Conservation (phyloP, 352 stramenopile genomes). For the Phytopythium mirpurense region DNA sequence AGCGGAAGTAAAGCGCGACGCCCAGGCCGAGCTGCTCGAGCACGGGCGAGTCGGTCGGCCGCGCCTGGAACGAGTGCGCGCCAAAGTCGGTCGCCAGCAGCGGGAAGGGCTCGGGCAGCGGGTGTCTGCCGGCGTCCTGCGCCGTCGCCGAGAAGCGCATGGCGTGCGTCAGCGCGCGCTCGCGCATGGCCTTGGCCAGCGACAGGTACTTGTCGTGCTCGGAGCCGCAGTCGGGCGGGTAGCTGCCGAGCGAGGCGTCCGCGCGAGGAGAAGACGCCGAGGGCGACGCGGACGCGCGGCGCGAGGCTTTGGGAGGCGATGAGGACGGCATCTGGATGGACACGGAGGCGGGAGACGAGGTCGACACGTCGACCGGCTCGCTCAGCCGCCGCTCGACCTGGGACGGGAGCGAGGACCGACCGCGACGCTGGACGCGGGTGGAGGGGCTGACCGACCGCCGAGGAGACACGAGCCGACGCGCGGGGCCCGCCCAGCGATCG, state of each 20-base stretch:
- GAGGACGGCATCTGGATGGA: constrained; percentile 3
- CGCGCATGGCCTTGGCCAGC: constrained; percentile 66
- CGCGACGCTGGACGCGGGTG: neutral
- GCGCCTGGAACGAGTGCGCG: constrained; percentile 67
- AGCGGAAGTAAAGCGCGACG: constrained; percentile 84
- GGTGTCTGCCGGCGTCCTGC: constrained; percentile 47
- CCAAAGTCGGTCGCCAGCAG: constrained; percentile 63
- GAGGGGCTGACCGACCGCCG: neutral
- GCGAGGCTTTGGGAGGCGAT: neutral
- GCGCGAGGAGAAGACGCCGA: constrained; percentile 16
- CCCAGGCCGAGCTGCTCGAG: constrained; percentile 74
- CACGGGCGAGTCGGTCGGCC: constrained; percentile 70
- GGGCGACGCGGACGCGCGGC: neutral
- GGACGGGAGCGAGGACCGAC: neutral
- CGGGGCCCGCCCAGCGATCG: constrained; percentile 1
- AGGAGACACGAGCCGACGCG: constrained; percentile 5
- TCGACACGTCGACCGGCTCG: neutral
- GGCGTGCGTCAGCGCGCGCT: constrained; percentile 63
- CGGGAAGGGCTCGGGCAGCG: constrained; percentile 50
- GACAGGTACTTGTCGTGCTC: constrained; percentile 73
- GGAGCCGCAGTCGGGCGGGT: constrained; percentile 73
- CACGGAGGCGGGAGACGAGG: neutral
- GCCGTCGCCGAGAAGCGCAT: constrained; percentile 66
- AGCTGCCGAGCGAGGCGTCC: constrained; percentile 63
- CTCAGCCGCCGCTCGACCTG: neutral